These are phyloP conservation scores for Lepidium africanum DNA, from an alignment of 345 rosid genomes.

Conservation along the genomic window DNA sequence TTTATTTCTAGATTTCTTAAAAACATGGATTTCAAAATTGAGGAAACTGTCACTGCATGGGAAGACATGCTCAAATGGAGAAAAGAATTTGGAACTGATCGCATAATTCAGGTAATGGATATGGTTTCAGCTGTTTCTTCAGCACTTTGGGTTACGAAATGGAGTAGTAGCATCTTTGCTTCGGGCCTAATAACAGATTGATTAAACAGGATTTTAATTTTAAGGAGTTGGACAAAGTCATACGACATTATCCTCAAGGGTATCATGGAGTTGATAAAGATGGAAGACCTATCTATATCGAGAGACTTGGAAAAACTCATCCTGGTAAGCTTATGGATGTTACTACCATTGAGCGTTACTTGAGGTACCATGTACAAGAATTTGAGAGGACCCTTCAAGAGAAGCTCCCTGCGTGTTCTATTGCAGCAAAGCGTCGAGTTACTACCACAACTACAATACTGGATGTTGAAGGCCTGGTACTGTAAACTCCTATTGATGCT, in stretches of 20 bases:
- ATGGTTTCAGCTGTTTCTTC: background rate
- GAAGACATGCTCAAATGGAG: conserved; percentile 95
- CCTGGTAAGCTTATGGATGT: conserved; percentile 82
- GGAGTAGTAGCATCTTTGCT: background rate
- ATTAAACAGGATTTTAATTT: conserved; percentile 59
- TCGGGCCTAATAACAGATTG: background rate
- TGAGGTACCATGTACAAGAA: conserved; percentile 93
- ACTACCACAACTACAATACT: conserved; percentile 80
- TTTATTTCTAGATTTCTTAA: conserved; percentile 54
- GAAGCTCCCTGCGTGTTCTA: conserved; percentile 86
- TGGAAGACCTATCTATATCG: conserved; percentile 88
- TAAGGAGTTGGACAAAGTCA: conserved; percentile 81
- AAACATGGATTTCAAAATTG: conserved; percentile 70
- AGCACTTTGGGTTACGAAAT: background rate
- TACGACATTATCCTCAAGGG: conserved; percentile 83
- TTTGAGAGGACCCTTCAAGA: conserved; percentile 78
- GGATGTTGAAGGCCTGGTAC: conserved; percentile 87
- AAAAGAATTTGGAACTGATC: conserved; percentile 70
- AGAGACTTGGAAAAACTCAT: conserved; percentile 86
- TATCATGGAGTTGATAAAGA: conserved; percentile 94
- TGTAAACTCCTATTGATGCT: background rate
- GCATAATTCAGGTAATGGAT: conserved; percentile 50
- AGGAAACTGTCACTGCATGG: conserved; percentile 75
- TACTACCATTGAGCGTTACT: conserved; percentile 66
- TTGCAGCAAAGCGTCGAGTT: conserved; percentile 69